Evolutionary conservation across 306 rosid species (phyloP), one percentile per base, ranked within the genome.

Genomic region (Ziziphus jujuba): DNA sequence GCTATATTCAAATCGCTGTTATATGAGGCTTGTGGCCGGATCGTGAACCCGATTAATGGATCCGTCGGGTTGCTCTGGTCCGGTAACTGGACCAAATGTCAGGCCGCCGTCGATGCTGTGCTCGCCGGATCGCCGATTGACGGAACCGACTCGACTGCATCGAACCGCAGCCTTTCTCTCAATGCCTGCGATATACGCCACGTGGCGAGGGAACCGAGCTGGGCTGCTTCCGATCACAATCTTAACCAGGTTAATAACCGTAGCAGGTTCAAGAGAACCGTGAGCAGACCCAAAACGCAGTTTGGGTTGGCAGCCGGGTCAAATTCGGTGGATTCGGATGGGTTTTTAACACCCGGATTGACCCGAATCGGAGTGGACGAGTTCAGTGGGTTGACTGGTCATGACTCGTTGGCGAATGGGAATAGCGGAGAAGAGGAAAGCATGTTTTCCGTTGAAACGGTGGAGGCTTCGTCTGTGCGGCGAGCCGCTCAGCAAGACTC

Each of bases 11-110:
- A 64, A 67, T 85, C 91, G 9, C 7, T 90, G 34, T 28, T 87
- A 75, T 84, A 85, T 22, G 97, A 87, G 67, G 86, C 95, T 7
- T 80, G 92, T 44, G 92, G 92, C 9, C 75, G 97, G 71, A 71
- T 86, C 33, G 85, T 84, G 73, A 80, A 84, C 76, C 97, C 95
- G 2, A 78, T 79, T 1, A 56, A 76, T 63, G 97, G 97, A 7
- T 79, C 90, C 6, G 22, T 90, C 20, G 97, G 97, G 1, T 55
- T 90, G 56, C 67, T 80, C 21, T 84, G 76, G 71, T 57, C 59
- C 2, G 88, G 87, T 5, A 72, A 84, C 20, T 90, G 89, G 87
- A 72, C 22, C n/a, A 74, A 65, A 34, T 85, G 90, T 59, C 84
- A 87, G 72, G 84, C 90, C 2, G 90, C 91, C 14, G 90, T 90